phyloP scores from a whole-genome alignment of 495 filamentous ascomycete species.

The Trypethelium eluteriae region DNA sequence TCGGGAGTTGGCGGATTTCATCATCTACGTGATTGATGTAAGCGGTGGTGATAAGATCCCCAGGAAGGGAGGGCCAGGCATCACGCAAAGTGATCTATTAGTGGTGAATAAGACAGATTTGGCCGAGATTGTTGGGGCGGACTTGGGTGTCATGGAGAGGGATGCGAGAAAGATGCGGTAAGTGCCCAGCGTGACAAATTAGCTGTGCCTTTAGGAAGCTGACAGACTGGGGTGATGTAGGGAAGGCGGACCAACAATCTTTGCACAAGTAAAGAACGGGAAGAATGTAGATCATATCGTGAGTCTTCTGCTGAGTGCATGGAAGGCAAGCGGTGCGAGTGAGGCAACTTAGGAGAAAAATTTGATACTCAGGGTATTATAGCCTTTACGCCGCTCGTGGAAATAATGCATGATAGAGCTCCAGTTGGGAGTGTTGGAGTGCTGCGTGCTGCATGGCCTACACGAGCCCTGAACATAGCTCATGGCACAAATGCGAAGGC shows the following conservation, averaged over 20 bases:
- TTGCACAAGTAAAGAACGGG: conserved; percentile 91
- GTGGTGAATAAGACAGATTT: conserved; percentile 96
- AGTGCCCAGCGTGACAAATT: neutral
- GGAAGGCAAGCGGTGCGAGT: conserved; percentile 77
- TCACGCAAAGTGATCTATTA: conserved; percentile 86
- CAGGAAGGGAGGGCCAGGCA: conserved; percentile 90
- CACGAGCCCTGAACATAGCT: too few relatives aligned
- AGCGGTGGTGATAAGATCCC: conserved; percentile 96
- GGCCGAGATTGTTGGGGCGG: conserved; percentile 83
- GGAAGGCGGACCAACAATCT: conserved; percentile 93
- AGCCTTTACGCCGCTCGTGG: too few relatives aligned
- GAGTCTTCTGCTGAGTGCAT: conserved; percentile 80
- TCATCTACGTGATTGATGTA: conserved; percentile 97
- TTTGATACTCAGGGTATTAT: neutral
- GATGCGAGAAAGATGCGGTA: conserved; percentile 84
- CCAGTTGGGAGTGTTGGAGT: too few relatives aligned
- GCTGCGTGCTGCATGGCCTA: too few relatives aligned
- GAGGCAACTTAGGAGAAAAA: conserved; percentile 43
- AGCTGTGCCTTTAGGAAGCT: neutral
- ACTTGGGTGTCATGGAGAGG: conserved; percentile 87
- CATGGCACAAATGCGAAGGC: too few relatives aligned
- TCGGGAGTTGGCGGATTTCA: conserved; percentile 89
- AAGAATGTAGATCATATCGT: conserved; percentile 78
- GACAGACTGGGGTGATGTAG: conserved; percentile 16
- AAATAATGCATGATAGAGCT: too few relatives aligned